Base-by-base conservation (phyloP, 2,329 filamentous ascomycete species). In the Macrophomina tecta region DNA sequence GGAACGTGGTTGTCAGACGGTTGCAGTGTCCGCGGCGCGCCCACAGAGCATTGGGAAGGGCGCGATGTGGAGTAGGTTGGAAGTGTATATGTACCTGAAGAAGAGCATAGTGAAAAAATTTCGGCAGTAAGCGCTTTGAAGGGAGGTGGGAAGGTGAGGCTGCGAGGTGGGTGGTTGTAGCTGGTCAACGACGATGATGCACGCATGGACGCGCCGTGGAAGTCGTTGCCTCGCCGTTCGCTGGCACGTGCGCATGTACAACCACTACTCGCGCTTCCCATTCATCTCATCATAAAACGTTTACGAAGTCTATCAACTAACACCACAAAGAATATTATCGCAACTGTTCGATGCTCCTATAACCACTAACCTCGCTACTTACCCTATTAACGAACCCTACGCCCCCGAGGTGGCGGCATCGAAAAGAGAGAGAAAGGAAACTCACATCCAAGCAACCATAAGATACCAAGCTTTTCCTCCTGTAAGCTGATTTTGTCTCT, bases 41-140 rank as follows among this genome's bases (percentile, higher is more conserved):
- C 23, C 40, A 18, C 12, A 51, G 46, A 28, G 16, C 32, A 38
- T 64, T 64, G 45, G 32, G 32, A 8, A n/a, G 11, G n/a, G 34
- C 46, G 46, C 12, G 32, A 18, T 32, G n/a, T 23, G 46, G 18
- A 16, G 14, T n/a, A 11, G 14, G 45, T 8, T 28, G 18, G 3
- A 16, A 18, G 14, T 4, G 18, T 14, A n/a, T 8, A 68, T 70
- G 40, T 69, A 84, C 83, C 83, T 85, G 78, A 85, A 85, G 76
- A 85, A 85, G 66, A 85, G 79, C 83, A 85, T 85, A 14, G 18
- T 72, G 23, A 23, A 23, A 23, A 23, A 23, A 23, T 2, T 23
- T 23, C 23, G 23, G 23, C 23, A 23, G 23, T 2, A 23, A 23
- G 23, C 23, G 23, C 23, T 23, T 23, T 23, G 23, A 23, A 23